A percentile compares a stretch with the other conserved stretches of the same genome.
These are phyloP conservation scores for Cucumis sativus DNA, from an alignment of 306 rosid species.

Conservation along the genomic window DNA sequence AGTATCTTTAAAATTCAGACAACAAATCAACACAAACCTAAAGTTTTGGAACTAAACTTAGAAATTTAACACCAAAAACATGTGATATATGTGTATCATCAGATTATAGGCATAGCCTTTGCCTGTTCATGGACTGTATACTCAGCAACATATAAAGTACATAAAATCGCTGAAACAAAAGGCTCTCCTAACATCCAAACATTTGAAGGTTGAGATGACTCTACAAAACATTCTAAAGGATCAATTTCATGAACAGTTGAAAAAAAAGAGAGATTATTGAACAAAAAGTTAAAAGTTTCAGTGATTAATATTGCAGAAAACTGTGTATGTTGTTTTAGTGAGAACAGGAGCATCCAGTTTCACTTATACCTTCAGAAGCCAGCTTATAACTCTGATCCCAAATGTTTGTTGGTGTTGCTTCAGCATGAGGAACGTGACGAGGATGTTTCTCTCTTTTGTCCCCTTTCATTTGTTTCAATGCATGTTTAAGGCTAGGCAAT, in stretches of 20 bases:
- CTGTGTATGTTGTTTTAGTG: conserved; percentile 9
- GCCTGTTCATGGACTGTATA: too few species aligned
- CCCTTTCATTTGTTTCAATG: conserved; percentile 71
- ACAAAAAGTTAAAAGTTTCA: not conserved
- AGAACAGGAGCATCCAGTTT: conserved; percentile 49
- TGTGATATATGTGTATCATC: too few species aligned
- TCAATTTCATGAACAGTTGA: not conserved
- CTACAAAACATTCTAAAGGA: not conserved
- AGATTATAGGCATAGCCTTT: too few species aligned
- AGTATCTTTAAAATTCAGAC: too few species aligned
- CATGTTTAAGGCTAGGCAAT: conserved; percentile 84
- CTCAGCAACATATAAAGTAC: too few species aligned
- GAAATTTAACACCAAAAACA: too few species aligned
- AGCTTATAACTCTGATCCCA: conserved; percentile 58
- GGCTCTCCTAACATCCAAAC: not conserved
- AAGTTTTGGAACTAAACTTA: too few species aligned
- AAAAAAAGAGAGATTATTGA: not conserved
- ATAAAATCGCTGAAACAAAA: not conserved
- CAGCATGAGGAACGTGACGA: conserved; percentile 62
- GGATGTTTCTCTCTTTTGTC: conserved; percentile 91
- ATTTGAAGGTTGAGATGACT: not conserved
- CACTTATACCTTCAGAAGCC: conserved; percentile 29
- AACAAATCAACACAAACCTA: too few species aligned
- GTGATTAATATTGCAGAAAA: not conserved
- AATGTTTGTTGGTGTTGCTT: conserved; percentile 34